Evolutionary conservation across 2,329 filamentous ascomycete genomes (phyloP), one percentile per base, ranked within the genome.

Genomic region (Trichophyton simii): DNA sequence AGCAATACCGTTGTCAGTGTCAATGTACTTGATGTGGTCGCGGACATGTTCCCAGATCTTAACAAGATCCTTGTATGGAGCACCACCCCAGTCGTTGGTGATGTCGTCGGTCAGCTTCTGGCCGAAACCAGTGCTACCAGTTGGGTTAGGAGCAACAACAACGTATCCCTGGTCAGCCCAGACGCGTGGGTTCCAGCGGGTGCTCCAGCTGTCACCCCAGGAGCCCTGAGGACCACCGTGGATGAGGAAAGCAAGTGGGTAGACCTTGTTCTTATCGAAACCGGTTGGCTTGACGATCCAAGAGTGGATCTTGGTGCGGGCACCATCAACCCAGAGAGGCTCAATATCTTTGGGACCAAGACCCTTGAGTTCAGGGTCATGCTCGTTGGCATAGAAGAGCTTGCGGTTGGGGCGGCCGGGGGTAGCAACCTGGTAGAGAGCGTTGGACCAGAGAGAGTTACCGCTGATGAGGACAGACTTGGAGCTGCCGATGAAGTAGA

Each of bases 101-200:
- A 96, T 95, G 0, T 84, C 87, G 70, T 95, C 85, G 36, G 85
- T 84, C 61, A 92, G 82, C 36, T 82, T 80, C 75, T 92, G 87
- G 3, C 90, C 90, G 68, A 91, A 95, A 2, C 89, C 87, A 3
- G 88, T 91, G 68, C 84, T 88, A 18, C 90, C 90, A 0, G 89
- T 94, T 7, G 88, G 88, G 71, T 95, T 95, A 8, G 89, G 88
- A 58, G 84, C 81, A 55, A 95, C 84, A 22, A 87, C 88, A 2
- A 95, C 82, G 70, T 94, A 95, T 54, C 90, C 90, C 74, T 92
- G 88, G 72, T 95, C 89, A 2, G 90, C 89, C 70, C 90, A 95
- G 8, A 92, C 81, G 63, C 88, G 88, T 1, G 88, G 87, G 70
- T 95, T 95, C 90, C 90, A 95, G 18, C 90, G 80, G 1, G 86